These are phyloP conservation scores for Fraxinus quadrangulata DNA, from an alignment of 257 asterid genomes.

Conservation along the genomic window DNA sequence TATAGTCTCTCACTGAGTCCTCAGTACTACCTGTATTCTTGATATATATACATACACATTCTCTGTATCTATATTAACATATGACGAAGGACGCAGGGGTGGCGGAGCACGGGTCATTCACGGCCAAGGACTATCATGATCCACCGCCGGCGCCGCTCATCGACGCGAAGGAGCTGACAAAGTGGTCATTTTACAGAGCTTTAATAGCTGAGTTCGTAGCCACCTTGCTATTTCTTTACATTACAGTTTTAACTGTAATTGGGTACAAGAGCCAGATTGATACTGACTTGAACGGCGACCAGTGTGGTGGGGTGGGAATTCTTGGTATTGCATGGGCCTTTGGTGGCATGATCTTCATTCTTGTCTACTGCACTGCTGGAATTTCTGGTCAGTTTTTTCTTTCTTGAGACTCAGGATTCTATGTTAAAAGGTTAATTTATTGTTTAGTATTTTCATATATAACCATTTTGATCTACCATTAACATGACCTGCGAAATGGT, in stretches of 20 bases:
- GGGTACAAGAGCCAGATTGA: constrained; percentile 60
- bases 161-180: constrained; percentile 57
- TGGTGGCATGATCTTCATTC: constrained; percentile 80
- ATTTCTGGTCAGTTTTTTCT: constrained; percentile 39
- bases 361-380: constrained; percentile 68
- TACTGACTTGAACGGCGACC: constrained; percentile 26
- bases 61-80: not conserved
- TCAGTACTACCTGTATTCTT: not conserved
- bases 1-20: not conserved
- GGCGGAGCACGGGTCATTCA: constrained; percentile 50
- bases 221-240: constrained; percentile 68
- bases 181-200: constrained; percentile 80
- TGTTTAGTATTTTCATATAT: not conserved
- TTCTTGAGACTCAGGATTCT: too few relatives aligned
- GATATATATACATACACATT: not conserved
- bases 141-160: constrained; percentile 78
- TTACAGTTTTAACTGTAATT: constrained; percentile 65
- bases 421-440: too few relatives aligned
- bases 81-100: constrained; percentile 44
- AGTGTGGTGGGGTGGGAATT: constrained; percentile 71
- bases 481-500: too few relatives aligned
- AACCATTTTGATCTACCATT: too few relatives aligned
- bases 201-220: constrained; percentile 77
- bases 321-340: constrained; percentile 87
- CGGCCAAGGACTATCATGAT: constrained; percentile 70